Evolutionary conservation across 2,329 filamentous ascomycete species (phyloP), one percentile per base, ranked within the genome.

Genomic region (Venturia aucupariae): DNA sequence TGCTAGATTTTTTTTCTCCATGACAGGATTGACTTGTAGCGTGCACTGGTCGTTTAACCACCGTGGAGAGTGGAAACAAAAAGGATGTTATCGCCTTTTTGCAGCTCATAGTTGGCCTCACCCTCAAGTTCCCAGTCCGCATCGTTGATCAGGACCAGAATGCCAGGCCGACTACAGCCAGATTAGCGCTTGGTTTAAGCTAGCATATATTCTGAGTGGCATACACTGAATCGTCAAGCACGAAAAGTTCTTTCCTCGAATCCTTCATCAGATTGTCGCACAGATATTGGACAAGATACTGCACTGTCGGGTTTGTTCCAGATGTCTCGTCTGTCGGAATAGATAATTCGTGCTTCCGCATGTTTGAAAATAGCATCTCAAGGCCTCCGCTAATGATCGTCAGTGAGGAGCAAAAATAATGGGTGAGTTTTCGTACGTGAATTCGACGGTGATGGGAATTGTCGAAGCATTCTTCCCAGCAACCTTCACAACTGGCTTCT

Each of bases 111-210:
- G 68, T 86, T 83, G 73, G 94, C 92, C 77, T 97, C 93, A 22
- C 92, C 94, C 77, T 97, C 94, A 15, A 99, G 84, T 76, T 97
- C 94, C 94, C 94, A 99, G 75, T 99, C 94, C 32, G 92, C 90
- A 71, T 99, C 94, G 74, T 99, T 99, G 75, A 99, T 96, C 65
- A 99, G 82, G 35, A 97, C 93, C 54, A 99, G 84, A 74, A 99
- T 96, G 2, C 94, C 94, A 5, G 94, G 94, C 63, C 94, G 92
- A 66, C 93, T 97, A 68, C 6, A 38, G 6, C 32, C 71, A 62
- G 73, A 70, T 30, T 57, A 66, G 69, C 70, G 66, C 64, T 35
- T 38, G 38, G 55, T 17, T 15, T 15, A 46, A 68, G 63, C 69
- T 60, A 68, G 68, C 51, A 60, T 19, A 64, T 19, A 22, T 19